Evolutionary conservation across 2,329 filamentous ascomycete genomes (phyloP).

Genomic region (Westerdykella ornata): DNA sequence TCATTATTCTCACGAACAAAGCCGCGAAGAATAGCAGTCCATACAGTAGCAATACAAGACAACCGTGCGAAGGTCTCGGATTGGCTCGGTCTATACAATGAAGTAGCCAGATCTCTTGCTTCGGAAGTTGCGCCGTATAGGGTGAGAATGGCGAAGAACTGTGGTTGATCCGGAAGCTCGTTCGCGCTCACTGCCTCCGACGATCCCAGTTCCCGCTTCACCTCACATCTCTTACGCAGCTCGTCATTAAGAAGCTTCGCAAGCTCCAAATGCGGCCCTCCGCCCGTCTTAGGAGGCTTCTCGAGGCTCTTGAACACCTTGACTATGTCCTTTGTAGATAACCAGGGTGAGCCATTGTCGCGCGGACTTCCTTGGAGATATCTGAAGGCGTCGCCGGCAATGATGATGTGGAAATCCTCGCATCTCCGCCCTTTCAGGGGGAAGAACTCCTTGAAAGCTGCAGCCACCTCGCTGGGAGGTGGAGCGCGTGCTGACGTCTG

Average conservation of each 20-base stretch:
- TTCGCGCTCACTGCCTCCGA: not conserved
- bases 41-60: slow-evolving; percentile 5
- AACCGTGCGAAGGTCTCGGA: not conserved
- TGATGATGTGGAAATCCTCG: slow-evolving; percentile 44
- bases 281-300: slow-evolving; percentile 34
- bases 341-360: slow-evolving; percentile 27
- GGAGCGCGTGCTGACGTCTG: slow-evolving; percentile 61
- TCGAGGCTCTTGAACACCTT: slow-evolving; percentile 34
- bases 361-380: slow-evolving; percentile 46
- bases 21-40: slow-evolving; percentile 49
- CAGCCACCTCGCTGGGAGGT: slow-evolving; percentile 53
- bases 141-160: slow-evolving; percentile 15
- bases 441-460: slow-evolving; percentile 43
- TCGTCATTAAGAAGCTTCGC: slow-evolving; percentile 36
- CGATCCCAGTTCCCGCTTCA: not conserved
- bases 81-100: not conserved
- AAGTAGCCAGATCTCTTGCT: slow-evolving; percentile 20
- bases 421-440: slow-evolving; percentile 15
- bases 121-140: slow-evolving; percentile 20
- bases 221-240: slow-evolving; percentile 8
- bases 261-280: slow-evolving; percentile 35
- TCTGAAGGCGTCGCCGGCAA: slow-evolving; percentile 53
- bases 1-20: slow-evolving; percentile 56
- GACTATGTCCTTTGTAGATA: slow-evolving; percentile 37
- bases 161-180: slow-evolving; percentile 3